Evolutionary conservation across 768 basidiomycete genomes (phyloP).

Genomic region (Albatrellus ellisii): DNA sequence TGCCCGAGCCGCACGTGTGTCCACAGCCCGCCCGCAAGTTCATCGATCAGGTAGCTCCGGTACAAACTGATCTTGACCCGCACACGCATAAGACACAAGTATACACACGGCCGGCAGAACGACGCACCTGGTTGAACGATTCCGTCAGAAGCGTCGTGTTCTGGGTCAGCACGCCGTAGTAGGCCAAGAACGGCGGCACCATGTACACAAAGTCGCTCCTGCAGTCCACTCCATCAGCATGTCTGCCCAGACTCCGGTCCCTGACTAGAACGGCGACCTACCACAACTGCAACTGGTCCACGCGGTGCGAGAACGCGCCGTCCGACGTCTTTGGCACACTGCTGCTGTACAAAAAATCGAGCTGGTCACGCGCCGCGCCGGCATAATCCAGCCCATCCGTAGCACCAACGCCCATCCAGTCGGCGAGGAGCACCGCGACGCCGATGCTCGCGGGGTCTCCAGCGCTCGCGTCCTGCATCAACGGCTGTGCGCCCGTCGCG

Average conservation of each 20-base stretch:
- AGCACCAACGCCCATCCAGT: slow-evolving; percentile 36
- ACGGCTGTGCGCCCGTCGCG: slow-evolving; percentile 38
- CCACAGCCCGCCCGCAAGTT: slow-evolving; percentile 45
- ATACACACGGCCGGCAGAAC: not conserved
- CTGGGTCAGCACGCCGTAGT: slow-evolving; percentile 52
- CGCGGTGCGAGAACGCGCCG: slow-evolving; percentile 75
- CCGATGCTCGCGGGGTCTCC: slow-evolving; percentile 76
- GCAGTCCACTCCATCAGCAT: not conserved
- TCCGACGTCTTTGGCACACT: slow-evolving; percentile 48
- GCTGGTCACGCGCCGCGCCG: slow-evolving; percentile 49
- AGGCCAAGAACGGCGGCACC: slow-evolving; percentile 81
- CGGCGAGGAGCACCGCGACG: slow-evolving; percentile 50
- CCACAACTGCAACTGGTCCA: slow-evolving; percentile 61
- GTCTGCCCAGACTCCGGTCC: slow-evolving; percentile 1
- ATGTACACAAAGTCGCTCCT: slow-evolving; percentile 79
- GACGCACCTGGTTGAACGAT: slow-evolving; percentile 44
- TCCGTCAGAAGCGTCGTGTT: slow-evolving; percentile 48
- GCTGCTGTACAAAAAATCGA: slow-evolving; percentile 41
- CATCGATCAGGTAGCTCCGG: slow-evolving; percentile 47
- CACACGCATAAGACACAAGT: not conserved
- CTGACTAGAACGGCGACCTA: slow-evolving; percentile 24
- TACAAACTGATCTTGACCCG: slow-evolving; percentile 41
- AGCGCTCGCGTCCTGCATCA: slow-evolving; percentile 47
- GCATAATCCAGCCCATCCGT: slow-evolving; percentile 33
- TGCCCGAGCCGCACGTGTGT: slow-evolving; percentile 56